Evolutionary conservation across 2,329 filamentous ascomycete genomes (phyloP).

Genomic region (Colletotrichum horii): DNA sequence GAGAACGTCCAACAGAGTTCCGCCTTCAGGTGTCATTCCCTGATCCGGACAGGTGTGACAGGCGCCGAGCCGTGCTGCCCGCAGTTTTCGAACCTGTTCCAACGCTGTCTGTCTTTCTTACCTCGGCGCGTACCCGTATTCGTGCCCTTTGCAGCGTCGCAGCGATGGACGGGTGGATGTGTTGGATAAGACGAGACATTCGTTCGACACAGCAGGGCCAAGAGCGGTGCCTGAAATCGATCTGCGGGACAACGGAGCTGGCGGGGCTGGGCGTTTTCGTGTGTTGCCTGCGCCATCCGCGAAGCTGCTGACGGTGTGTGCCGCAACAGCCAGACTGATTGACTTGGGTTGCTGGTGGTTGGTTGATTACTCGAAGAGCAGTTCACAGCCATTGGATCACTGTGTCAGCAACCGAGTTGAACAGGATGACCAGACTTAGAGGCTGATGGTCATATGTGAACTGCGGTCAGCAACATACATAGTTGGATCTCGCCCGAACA

Average conservation of each 20-base stretch:
- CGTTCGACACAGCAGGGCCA: constrained; percentile 2
- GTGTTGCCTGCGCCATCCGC: background rate
- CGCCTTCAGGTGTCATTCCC: background rate
- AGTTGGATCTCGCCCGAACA: background rate
- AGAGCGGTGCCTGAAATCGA: constrained; percentile 18
- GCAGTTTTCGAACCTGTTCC: background rate
- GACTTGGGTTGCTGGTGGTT: background rate
- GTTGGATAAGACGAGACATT: background rate
- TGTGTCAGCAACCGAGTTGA: background rate
- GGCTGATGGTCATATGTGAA: background rate
- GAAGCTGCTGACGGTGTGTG: background rate
- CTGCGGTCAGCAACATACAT: background rate
- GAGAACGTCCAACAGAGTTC: background rate
- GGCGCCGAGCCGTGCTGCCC: background rate
- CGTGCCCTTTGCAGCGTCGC: background rate
- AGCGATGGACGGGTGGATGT: background rate
- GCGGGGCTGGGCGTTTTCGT: background rate
- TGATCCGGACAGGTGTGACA: background rate
- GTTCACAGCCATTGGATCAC: background rate
- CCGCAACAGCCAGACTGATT: background rate
- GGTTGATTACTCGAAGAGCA: background rate
- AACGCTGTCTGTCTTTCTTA: background rate
- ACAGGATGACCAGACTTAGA: background rate
- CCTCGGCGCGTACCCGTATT: background rate
- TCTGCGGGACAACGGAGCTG: background rate